phyloP scores from a whole-genome alignment of 495 filamentous ascomycete species.

The Lasiosphaeriaceae sp. region DNA sequence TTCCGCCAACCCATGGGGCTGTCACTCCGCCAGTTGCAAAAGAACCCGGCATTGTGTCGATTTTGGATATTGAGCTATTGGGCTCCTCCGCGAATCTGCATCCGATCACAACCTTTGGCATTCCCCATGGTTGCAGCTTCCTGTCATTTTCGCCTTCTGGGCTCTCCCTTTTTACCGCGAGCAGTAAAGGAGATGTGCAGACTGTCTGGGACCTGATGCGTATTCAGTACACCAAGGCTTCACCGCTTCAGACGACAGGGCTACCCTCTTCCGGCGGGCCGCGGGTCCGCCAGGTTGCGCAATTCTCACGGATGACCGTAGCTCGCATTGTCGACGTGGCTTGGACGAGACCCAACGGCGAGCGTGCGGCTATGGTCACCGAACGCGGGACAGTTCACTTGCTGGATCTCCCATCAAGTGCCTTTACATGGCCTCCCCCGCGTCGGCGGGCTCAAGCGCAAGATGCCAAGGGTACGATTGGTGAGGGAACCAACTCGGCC shows the following conservation, averaged over 20 bases:
- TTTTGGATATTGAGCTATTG: constrained; percentile 69
- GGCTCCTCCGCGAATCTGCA: constrained; percentile 48
- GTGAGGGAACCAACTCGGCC: constrained; percentile 43
- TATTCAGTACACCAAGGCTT: constrained; percentile 52
- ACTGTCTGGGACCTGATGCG: constrained; percentile 92
- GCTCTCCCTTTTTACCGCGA: constrained; percentile 79
- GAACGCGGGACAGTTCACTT: constrained; percentile 92
- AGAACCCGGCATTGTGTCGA: constrained; percentile 77
- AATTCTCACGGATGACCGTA: constrained; percentile 85
- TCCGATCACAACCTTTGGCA: constrained; percentile 74
- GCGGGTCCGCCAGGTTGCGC: constrained; percentile 72
- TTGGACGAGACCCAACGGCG: constrained; percentile 78
- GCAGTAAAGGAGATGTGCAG: constrained; percentile 86
- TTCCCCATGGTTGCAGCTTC: constrained; percentile 84
- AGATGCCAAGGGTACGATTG: constrained; percentile 33
- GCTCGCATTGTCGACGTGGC: constrained; percentile 85
- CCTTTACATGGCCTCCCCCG: constrained; percentile 85
- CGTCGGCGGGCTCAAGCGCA: constrained; percentile 53
- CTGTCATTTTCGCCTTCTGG: constrained; percentile 85
- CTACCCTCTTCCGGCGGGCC: constrained; percentile 31
- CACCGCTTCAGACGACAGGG: constrained; percentile 41
- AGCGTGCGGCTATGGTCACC: constrained; percentile 79
- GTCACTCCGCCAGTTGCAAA: constrained; percentile 46
- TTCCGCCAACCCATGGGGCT: constrained; percentile 73
- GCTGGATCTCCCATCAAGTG: constrained; percentile 75